Base-by-base conservation (phyloP, 371 early-diverging fungal genomes). In the Lichtheimia hyalospora region DNA sequence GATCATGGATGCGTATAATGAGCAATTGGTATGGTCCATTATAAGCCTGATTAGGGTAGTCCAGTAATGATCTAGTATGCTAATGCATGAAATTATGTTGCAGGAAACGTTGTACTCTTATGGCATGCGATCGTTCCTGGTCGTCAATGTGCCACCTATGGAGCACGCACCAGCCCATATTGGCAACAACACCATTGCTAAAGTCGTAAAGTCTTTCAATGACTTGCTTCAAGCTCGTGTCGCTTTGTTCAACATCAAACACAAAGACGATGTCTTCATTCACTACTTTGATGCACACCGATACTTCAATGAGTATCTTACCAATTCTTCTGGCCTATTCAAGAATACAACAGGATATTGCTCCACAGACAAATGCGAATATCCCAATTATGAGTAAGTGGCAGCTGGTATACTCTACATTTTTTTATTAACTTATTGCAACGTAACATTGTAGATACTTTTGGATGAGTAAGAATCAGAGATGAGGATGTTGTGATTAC, bases 141-240 rank as follows among this genome's bases (percentile, higher is more conserved):
- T 60, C 3, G 39, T 54, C 50, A 59, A 64, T 34, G 64, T 54
- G n/a, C 60, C 54, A n/a, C 64, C 58, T 3, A 53, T 64, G 58
- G 64, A 64, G 13, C 55, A 56, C 3, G 18, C 62, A 2, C 62
- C 62, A 4, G 24, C 13, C 12, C 51, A 49, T 15, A 14, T 28
- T 25, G 28, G 14, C 12, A 46, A 56, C 24, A 15, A 18, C 2
- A 16, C 48, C n/a, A 20, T 55, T 12, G 23, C 42, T 20, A 23
- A 23, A 20, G 42, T 42, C 6, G 24, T 62, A 25, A 43, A 24
- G 1, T 15, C 43, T 4, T 62, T 42, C 41, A 62, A 62, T 20
- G 50, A 49, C 20, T 48, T 55, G 24, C 42, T 56, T 0, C 28
- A n/a, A 18, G 42, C 12, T 10, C 51, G 43, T 14, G 25, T 54